Conservation (phyloP, 176 grass and related monocot species). For the Typha latifolia region DNA sequence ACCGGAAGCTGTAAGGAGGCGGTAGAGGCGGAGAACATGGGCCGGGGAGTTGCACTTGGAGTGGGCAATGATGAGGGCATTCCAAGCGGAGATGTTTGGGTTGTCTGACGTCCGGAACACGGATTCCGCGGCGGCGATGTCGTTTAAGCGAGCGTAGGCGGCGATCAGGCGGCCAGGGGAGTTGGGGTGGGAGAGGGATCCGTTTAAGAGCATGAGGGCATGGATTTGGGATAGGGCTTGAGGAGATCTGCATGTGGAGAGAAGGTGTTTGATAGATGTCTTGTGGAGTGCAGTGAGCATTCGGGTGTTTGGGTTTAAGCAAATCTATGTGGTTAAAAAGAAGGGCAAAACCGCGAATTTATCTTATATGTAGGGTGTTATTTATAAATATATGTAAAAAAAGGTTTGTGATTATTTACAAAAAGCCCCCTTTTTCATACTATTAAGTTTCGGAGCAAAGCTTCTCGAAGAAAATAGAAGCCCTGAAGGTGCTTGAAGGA, state of each 20-base stretch:
- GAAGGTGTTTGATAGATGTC: not conserved
- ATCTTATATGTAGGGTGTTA: too few species aligned
- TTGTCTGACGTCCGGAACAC: slow-evolving; percentile 13
- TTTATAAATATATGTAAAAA: too few species aligned
- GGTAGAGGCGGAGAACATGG: slow-evolving; percentile 38
- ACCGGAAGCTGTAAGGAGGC: slow-evolving; percentile 17
- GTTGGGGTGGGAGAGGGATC: slow-evolving; percentile 5
- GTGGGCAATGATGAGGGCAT: slow-evolving; percentile 41
- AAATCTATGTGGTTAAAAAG: too few species aligned
- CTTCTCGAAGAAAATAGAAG: too few species aligned
- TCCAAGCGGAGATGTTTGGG: slow-evolving; percentile 40
- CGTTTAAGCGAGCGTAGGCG: slow-evolving; percentile 41
- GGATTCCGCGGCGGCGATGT: slow-evolving; percentile 33
- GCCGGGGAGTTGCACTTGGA: slow-evolving; percentile 14
- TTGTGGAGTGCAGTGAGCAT: too few species aligned
- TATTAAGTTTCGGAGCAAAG: too few species aligned
- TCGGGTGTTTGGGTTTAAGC: too few species aligned
- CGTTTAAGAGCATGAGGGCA: slow-evolving; percentile 6
- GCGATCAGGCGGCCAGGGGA: slow-evolving; percentile 17
- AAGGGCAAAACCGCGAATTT: too few species aligned
- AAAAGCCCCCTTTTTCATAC: too few species aligned
- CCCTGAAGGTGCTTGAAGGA: too few species aligned
- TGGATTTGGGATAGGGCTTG: slow-evolving; percentile 10
- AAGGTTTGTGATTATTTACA: too few species aligned
- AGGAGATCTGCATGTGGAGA: not conserved